These are phyloP conservation scores for Somion occarium DNA, from an alignment of 1,284 basidiomycete genomes.

Conservation along the genomic window DNA sequence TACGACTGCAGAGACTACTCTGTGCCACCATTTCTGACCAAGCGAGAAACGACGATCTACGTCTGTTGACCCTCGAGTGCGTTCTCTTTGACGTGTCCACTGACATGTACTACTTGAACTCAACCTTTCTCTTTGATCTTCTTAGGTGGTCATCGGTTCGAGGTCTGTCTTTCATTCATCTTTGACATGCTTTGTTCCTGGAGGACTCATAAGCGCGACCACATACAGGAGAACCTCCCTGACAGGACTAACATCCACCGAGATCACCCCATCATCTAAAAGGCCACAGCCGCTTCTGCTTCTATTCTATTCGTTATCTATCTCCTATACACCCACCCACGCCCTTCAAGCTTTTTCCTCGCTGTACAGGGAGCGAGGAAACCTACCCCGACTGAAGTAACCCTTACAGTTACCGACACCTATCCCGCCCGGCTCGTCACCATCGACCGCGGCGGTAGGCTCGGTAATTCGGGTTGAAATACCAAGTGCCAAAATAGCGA, in stretches of 20 bases:
- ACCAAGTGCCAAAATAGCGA: constrained; percentile 1
- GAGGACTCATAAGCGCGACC: constrained; percentile 13
- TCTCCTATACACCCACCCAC: constrained; percentile 15
- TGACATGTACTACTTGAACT: neutral
- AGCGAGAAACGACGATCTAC: constrained; percentile 72
- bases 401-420: constrained; percentile 48
- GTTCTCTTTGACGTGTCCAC: constrained; percentile 27
- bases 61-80: constrained; percentile 76
- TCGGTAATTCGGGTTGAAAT: constrained; percentile 46
- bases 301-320: constrained; percentile 16
- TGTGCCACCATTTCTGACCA: constrained; percentile 66
- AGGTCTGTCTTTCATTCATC: constrained; percentile 41
- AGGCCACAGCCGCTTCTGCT: constrained; percentile 11
- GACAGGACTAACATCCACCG: constrained; percentile 38
- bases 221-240: constrained; percentile 71
- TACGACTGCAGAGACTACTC: constrained; percentile 35
- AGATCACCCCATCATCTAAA: constrained; percentile 12
- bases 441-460: constrained; percentile 67
- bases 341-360: constrained; percentile 55
- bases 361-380: constrained; percentile 66
- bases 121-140: constrained; percentile 12
- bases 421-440: constrained; percentile 58
- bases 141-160: constrained; percentile 75
- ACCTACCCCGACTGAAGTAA: constrained; percentile 50
- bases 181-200: constrained; percentile 7